Conservation (phyloP, 305 asterid genomes). For the Rubia tinctorum region DNA sequence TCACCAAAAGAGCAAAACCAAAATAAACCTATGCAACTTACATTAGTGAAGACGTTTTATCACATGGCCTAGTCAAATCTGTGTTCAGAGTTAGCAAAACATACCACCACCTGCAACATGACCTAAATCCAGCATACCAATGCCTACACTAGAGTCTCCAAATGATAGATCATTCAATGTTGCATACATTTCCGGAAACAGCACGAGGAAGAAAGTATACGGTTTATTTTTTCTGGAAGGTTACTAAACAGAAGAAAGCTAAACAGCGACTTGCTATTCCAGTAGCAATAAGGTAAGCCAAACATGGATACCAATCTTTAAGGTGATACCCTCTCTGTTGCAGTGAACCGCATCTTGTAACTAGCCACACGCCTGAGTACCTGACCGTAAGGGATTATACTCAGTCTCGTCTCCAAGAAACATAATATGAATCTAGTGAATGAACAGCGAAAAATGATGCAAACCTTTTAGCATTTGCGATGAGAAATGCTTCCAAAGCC, state of each 20-base stretch:
- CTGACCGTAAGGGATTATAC: slow-evolving; percentile 30
- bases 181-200: neutral
- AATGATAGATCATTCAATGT: neutral
- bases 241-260: slow-evolving; percentile 34
- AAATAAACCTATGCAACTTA: neutral
- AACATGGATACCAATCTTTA: slow-evolving; percentile 56
- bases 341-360: slow-evolving; percentile 83
- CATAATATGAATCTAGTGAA: neutral
- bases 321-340: slow-evolving; percentile 46
- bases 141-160: neutral
- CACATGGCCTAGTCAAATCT: neutral
- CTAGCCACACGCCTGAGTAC: slow-evolving; percentile 87
- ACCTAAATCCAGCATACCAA: neutral
- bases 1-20: neutral
- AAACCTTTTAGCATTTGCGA: slow-evolving; percentile 84
- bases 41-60: neutral
- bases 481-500: slow-evolving; percentile 90
- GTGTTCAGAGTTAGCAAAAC: neutral
- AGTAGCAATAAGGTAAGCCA: slow-evolving; percentile 54
- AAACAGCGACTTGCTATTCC: slow-evolving; percentile 61
- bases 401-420: neutral
- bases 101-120: slow-evolving; percentile 5
- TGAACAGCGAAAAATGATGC: neutral
- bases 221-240: slow-evolving; percentile 77
- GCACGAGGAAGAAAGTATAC: neutral